A percentile compares a stretch with the other conserved stretches of the same genome.
phyloP scores from a whole-genome alignment of 2,329 filamentous ascomycete species.

The Xylaria hypoxylon region DNA sequence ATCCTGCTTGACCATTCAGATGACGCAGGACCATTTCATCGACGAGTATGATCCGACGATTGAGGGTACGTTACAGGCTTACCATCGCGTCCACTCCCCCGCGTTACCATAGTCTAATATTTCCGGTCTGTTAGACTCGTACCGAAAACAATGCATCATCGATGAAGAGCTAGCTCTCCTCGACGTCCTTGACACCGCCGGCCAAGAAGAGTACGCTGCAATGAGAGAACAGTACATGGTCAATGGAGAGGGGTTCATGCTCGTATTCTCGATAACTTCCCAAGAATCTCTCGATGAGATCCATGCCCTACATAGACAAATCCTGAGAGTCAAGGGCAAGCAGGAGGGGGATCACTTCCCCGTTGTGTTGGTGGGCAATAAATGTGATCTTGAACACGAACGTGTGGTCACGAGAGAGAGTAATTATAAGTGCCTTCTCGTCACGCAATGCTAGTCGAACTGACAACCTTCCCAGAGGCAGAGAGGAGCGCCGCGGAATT shows the following conservation, averaged over 20 bases:
- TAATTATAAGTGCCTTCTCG: conserved; percentile 55
- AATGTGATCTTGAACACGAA: conserved; percentile 96
- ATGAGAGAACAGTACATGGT: conserved; percentile 99
- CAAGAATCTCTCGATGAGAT: conserved; percentile 98
- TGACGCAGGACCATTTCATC: conserved; percentile 96
- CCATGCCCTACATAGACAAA: conserved; percentile 98
- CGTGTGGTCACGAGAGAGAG: conserved; percentile 92
- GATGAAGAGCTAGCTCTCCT: conserved; percentile 98
- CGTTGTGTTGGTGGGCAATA: conserved; percentile 99
- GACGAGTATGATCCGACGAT: conserved; percentile 99
- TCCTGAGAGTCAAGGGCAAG: conserved; percentile 98
- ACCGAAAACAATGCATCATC: conserved; percentile 99
- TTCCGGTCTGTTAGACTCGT: conserved; percentile 77
- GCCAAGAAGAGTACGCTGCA: conserved; percentile 98
- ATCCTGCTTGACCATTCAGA: conserved; percentile 98
- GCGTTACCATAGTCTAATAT: conserved; percentile 39
- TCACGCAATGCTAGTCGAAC: conserved; percentile 11
- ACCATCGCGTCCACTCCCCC: conserved; percentile 8
- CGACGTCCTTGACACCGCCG: conserved; percentile 97
- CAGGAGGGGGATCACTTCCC: conserved; percentile 84
- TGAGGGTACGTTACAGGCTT: conserved; percentile 75
- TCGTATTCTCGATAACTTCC: conserved; percentile 98
- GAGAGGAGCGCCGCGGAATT: conserved; percentile 69
- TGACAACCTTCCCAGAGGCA: conserved; percentile 71
- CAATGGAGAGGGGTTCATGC: conserved; percentile 95